Evolutionary conservation across 371 early-diverging fungal genomes (phyloP).

Genomic region (Circinella minor): DNA sequence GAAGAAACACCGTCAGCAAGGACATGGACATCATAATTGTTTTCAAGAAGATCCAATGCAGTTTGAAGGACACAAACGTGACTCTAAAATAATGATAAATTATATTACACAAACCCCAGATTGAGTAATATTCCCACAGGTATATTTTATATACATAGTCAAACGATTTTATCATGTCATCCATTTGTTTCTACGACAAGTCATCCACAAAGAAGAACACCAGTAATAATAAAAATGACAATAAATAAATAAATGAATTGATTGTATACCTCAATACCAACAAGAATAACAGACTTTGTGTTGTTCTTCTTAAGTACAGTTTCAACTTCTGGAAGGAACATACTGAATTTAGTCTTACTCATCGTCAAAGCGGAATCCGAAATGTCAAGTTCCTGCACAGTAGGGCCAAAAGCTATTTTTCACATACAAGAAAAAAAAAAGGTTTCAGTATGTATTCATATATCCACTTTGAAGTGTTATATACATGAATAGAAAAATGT

Average conservation of each 20-base stretch:
- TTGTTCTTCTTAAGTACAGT: slow-evolving; percentile 59
- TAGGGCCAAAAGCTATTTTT: slow-evolving; percentile 79
- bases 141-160: background rate
- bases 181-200: background rate
- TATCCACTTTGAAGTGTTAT: no score
- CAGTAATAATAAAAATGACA: background rate
- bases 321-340: slow-evolving; percentile 77
- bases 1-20: slow-evolving; percentile 93
- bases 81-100: slow-evolving; percentile 48
- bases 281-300: slow-evolving; percentile 78
- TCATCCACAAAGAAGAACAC: no score
- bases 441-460: no score
- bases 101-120: background rate
- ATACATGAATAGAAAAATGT: no score
- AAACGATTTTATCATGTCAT: background rate
- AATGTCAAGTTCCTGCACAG: slow-evolving; percentile 80
- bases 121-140: slow-evolving; percentile 6
- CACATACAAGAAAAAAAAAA: no score
- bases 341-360: slow-evolving; percentile 91
- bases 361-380: slow-evolving; percentile 56
- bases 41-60: slow-evolving; percentile 83
- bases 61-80: slow-evolving; percentile 96
- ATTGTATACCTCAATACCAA: slow-evolving; percentile 84
- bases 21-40: slow-evolving; percentile 81
- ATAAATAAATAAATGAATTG: background rate